Conservation (phyloP, 371 early-diverging fungal genomes). For the Parasitella parasitica region DNA sequence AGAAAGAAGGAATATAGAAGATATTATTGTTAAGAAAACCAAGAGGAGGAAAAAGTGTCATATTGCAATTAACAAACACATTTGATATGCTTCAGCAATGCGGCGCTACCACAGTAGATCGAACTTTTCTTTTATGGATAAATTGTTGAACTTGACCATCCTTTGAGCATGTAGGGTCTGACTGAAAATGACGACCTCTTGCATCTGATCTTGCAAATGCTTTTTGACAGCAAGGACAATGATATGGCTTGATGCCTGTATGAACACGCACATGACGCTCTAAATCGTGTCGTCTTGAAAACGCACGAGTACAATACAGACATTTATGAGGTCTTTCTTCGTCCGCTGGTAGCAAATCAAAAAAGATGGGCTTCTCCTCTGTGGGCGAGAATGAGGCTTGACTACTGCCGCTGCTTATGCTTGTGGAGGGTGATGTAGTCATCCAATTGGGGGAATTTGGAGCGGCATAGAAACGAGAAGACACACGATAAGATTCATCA, state of each 20-base stretch:
- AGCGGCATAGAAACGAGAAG: not conserved
- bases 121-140: not conserved
- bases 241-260: conserved; percentile 57
- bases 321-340: conserved; percentile 17
- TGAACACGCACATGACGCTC: conserved; percentile 41
- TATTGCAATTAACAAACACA: not conserved
- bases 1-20: no score
- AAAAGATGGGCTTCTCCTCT: not conserved
- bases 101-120: no score
- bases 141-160: conserved; percentile 6
- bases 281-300: conserved; percentile 34
- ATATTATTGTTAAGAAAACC: not conserved
- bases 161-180: conserved; percentile 6
- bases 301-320: conserved; percentile 18
- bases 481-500: not conserved
- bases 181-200: conserved; percentile 49
- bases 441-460: not conserved
- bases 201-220: conserved; percentile 61
- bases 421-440: not conserved
- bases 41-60: not conserved
- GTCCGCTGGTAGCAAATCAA: not conserved
- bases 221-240: conserved; percentile 51
- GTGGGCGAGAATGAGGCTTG: conserved; percentile 1
- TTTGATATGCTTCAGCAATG: not conserved
- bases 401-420: not conserved